Percentiles rank a stretch among this genome's conserved stretches.
Evolutionary conservation across 257 asterid genomes (phyloP).

Genomic region (Paulownia fortunei): DNA sequence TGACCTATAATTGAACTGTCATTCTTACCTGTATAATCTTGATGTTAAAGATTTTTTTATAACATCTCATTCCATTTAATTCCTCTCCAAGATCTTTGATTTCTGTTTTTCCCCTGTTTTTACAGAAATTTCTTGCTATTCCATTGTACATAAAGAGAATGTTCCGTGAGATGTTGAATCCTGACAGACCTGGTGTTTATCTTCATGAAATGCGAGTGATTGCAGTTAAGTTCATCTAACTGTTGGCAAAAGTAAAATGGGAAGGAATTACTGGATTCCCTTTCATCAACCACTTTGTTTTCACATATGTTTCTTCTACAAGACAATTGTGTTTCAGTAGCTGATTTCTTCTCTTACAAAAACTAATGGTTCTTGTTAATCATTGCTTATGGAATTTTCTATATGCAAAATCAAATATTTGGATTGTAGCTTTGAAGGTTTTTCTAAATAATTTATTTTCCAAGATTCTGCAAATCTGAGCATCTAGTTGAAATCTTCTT

Average conservation of each 20-base stretch:
- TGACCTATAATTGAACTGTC: background rate
- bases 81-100: slow-evolving; percentile 1
- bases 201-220: slow-evolving; percentile 60
- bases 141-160: slow-evolving; percentile 66
- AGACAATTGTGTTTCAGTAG: no score
- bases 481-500: slow-evolving; percentile 10
- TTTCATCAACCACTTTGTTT: slow-evolving; percentile 7
- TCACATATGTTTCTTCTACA: no score
- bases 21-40: background rate
- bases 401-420: background rate
- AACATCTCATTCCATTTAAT: background rate
- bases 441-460: background rate
- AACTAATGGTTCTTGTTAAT: background rate
- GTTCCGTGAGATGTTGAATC: slow-evolving; percentile 64
- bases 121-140: slow-evolving; percentile 64
- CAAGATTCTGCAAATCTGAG: background rate
- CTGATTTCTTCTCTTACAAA: background rate
- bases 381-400: background rate
- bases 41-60: background rate
- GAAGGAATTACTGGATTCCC: slow-evolving; percentile 18
- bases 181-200: slow-evolving; percentile 69
- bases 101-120: slow-evolving; percentile 18
- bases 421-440: background rate
- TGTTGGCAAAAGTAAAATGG: background rate
- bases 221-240: slow-evolving; percentile 68